Conservation (phyloP, 1,284 basidiomycete genomes). For the Austroboletus niveus region DNA sequence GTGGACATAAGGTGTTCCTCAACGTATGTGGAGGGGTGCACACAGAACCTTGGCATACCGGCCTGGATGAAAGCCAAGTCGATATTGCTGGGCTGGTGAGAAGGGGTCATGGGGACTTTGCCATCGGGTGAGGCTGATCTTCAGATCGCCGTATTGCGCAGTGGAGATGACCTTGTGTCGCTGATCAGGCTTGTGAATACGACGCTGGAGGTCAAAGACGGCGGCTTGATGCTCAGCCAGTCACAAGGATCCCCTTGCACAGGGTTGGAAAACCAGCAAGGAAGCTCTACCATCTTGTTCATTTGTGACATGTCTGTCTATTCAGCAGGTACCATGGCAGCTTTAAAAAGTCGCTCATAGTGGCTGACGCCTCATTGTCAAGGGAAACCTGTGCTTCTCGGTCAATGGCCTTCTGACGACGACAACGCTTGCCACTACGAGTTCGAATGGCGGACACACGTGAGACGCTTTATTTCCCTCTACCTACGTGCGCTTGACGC, state of each 20-base stretch:
- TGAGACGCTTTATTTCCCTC: slow-evolving; percentile 31
- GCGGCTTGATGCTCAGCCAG: slow-evolving; percentile 47
- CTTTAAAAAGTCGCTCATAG: not conserved
- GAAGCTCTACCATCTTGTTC: slow-evolving; percentile 63
- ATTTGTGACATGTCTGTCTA: slow-evolving; percentile 58
- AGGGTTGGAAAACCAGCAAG: slow-evolving; percentile 46
- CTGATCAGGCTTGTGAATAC: slow-evolving; percentile 55
- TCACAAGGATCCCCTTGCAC: slow-evolving; percentile 61
- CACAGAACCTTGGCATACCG: slow-evolving; percentile 56
- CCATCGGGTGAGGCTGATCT: slow-evolving; percentile 56
- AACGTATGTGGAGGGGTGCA: slow-evolving; percentile 62
- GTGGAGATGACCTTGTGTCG: not conserved
- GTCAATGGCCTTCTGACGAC: slow-evolving; percentile 58
- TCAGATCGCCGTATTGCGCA: not conserved
- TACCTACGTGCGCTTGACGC: not conserved
- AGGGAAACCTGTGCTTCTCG: slow-evolving; percentile 57
- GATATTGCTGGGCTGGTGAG: slow-evolving; percentile 64
- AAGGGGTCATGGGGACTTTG: slow-evolving; percentile 63
- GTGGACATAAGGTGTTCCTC: slow-evolving; percentile 48
- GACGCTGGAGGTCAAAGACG: slow-evolving; percentile 51
- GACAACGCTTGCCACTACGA: slow-evolving; percentile 64
- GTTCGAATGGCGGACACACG: slow-evolving; percentile 72
- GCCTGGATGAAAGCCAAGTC: slow-evolving; percentile 45
- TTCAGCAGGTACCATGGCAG: slow-evolving; percentile 43
- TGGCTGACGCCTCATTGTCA: not conserved